Conservation (phyloP, 2,329 filamentous ascomycete species). For the Neopestalotiopsis rosae region DNA sequence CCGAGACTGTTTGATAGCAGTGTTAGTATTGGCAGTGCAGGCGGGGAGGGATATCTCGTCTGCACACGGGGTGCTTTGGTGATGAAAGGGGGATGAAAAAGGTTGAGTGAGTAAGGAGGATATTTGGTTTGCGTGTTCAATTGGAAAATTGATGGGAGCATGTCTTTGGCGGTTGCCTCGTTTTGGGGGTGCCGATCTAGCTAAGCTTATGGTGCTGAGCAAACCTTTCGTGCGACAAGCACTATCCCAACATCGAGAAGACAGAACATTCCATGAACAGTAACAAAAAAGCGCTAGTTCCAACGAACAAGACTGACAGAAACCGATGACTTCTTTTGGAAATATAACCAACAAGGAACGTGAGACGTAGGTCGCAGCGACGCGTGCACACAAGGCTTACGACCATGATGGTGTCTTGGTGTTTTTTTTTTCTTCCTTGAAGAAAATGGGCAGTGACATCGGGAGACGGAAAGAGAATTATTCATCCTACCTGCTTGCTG, state of each 20-base stretch:
- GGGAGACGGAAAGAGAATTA: background rate
- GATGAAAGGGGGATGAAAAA: background rate
- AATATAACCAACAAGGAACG: background rate
- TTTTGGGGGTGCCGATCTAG: conserved; percentile 5
- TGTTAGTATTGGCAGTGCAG: background rate
- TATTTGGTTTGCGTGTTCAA: conserved; percentile 7
- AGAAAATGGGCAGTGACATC: too few species aligned
- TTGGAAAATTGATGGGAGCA: background rate
- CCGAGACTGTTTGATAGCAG: conserved; percentile 40
- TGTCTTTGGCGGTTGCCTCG: conserved; percentile 12
- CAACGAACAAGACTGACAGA: background rate
- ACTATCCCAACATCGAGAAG: background rate
- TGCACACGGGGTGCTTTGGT: background rate
- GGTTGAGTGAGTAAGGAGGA: background rate
- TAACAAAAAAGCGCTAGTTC: background rate
- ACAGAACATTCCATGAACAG: background rate
- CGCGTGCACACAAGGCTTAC: background rate
- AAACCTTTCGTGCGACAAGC: conserved; percentile 8
- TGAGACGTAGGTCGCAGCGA: background rate
- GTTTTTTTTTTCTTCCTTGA: background rate
- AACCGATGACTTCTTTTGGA: background rate
- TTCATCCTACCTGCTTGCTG: conserved; percentile 35
- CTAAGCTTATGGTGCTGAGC: background rate
- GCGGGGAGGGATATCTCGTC: background rate
- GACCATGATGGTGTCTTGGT: conserved; percentile 4